Base-by-base conservation (phyloP, 2,329 filamentous ascomycete genomes). In the Fusarium dlaminii region DNA sequence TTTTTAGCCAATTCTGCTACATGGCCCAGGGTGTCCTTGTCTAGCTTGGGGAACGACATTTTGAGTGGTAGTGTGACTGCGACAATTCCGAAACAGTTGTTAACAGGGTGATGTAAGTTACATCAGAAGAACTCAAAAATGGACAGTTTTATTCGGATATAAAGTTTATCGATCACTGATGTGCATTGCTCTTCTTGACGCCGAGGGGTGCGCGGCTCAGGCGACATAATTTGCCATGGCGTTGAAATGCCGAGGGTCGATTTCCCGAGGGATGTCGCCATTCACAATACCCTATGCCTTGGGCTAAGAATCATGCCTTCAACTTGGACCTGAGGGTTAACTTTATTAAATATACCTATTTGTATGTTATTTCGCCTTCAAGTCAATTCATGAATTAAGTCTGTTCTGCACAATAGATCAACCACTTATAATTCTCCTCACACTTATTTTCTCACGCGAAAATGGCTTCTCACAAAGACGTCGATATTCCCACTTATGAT, bases 321-420 rank as follows among this genome's bases (percentile, higher is more conserved):
- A 14, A 1, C 3, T 8, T 18, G 45, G 6, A 51, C 6, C 0
- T 24, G 4, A 2, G n/a, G 3, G 5, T 8, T 24, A 11, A 2
- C 0, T 24, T 3, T 18, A 18, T 18, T 13, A 32, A 13, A n/a
- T 0, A 32, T 18, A 9, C 9, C 8, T 49, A 18, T 32, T 24
- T 24, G 17, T 8, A 34, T 24, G 6, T 2, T 24, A 20, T 20
- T 20, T 51, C 22, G 11, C 22, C 10, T 20, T 20, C 17, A 8
- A 29, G 12, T 4, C 8, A 34, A 51, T 5, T 24, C 48, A 6
- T 4, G 17, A 24, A 34, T 6, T 3, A 6, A 30, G 4, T 18
- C 8, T 11, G 12, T 34, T 51, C 12, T 51, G 2, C 30, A 14
- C 11, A 14, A 10, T 30, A 30, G 11, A 18, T 8, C 8, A 51